A percentile compares a stretch with the other conserved stretches of the same genome.
phyloP scores from a whole-genome alignment of 2,329 filamentous ascomycete genomes.

The Aspergillus carbonarius region DNA sequence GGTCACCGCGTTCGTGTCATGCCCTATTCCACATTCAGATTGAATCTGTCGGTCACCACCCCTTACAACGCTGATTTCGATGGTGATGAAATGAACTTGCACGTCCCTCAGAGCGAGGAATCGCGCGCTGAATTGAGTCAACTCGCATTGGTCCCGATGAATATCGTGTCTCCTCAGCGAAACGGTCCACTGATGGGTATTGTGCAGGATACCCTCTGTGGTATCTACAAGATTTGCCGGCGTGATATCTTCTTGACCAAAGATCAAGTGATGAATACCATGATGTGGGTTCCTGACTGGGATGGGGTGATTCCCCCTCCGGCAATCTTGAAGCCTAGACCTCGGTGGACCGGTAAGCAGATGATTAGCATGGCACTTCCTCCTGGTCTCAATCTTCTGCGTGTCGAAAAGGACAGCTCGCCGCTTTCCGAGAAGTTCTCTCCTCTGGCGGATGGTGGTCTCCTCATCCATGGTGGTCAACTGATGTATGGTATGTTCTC shows the following conservation, averaged over 20 bases:
- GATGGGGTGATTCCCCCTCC: slow-evolving; percentile 90
- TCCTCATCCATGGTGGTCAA: slow-evolving; percentile 82
- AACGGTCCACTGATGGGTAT: slow-evolving; percentile 99
- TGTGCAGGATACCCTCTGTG: slow-evolving; percentile 94
- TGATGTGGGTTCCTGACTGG: slow-evolving; percentile 98
- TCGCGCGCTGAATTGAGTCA: slow-evolving; percentile 92
- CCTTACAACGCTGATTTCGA: slow-evolving; percentile 99
- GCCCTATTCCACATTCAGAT: slow-evolving; percentile 97
- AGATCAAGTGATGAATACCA: slow-evolving; percentile 91
- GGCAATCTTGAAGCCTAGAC: slow-evolving; percentile 88
- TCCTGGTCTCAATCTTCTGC: slow-evolving; percentile 74
- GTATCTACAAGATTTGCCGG: slow-evolving; percentile 94
- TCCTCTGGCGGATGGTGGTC: slow-evolving; percentile 71
- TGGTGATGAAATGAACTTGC: slow-evolving; percentile 99
- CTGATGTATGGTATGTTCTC: slow-evolving; percentile 86
- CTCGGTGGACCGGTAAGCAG: slow-evolving; percentile 98
- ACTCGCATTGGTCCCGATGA: slow-evolving; percentile 94
- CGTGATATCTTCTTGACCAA: slow-evolving; percentile 88
- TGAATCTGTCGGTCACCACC: slow-evolving; percentile 96
- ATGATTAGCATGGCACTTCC: slow-evolving; percentile 93
- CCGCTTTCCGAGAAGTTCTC: slow-evolving; percentile 54
- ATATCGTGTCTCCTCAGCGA: slow-evolving; percentile 96
- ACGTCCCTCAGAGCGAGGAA: slow-evolving; percentile 97
- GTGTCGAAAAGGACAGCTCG: slow-evolving; percentile 61
- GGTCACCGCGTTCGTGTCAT: slow-evolving; percentile 95